Evolutionary conservation across 805 yeast species (phyloP).

Genomic region (Saturnispora bothae): DNA sequence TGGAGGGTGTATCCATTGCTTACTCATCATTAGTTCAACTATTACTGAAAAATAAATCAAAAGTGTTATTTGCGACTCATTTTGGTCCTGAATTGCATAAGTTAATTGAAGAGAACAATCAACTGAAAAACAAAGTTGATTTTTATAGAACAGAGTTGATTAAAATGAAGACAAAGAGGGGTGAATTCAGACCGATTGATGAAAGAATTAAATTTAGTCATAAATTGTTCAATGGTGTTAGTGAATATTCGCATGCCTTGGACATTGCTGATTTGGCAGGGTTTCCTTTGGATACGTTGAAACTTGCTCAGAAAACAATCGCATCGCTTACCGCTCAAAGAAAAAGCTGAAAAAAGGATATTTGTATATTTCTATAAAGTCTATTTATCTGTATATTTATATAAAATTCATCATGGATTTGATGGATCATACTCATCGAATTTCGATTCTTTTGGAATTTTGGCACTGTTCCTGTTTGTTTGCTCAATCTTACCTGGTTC

Average conservation of each 20-base stretch:
- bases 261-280: constrained; percentile 73
- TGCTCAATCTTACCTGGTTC: background rate
- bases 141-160: constrained; percentile 22
- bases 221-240: constrained; percentile 52
- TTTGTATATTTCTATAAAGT: background rate
- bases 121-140: constrained; percentile 16
- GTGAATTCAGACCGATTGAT: constrained; percentile 16
- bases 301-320: constrained; percentile 36
- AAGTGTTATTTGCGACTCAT: constrained; percentile 86
- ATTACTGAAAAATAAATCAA: constrained; percentile 43
- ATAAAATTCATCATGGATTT: background rate
- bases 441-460: constrained; percentile 2
- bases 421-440: constrained; percentile 20
- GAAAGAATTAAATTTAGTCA: constrained; percentile 40
- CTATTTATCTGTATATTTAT: background rate
- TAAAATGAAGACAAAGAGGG: background rate
- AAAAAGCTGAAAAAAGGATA: background rate
- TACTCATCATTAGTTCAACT: constrained; percentile 60
- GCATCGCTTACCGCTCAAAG: constrained; percentile 3
- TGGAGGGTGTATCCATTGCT: constrained; percentile 80
- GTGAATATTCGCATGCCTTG: constrained; percentile 64
- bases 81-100: constrained; percentile 48
- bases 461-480: constrained; percentile 7
- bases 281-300: constrained; percentile 51
- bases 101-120: constrained; percentile 27